These are phyloP conservation scores for Ceratocystis harringtonii DNA, from an alignment of 2,329 filamentous ascomycete genomes.

Conservation along the genomic window DNA sequence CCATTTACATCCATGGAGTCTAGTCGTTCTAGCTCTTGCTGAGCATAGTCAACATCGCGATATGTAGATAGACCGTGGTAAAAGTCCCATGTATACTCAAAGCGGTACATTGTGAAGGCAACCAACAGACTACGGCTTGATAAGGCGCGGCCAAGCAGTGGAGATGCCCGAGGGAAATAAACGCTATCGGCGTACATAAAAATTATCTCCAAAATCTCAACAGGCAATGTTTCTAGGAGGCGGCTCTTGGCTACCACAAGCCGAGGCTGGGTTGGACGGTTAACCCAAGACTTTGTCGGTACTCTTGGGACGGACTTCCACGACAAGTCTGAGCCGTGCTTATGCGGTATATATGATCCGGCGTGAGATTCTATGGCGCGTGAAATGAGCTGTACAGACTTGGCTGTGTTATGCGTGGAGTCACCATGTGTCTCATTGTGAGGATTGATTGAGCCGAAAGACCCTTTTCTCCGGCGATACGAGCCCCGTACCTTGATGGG, in stretches of 20 bases:
- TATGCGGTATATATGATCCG: not conserved
- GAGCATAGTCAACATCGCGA: slow-evolving; percentile 5
- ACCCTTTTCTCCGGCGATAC: not conserved
- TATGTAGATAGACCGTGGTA: slow-evolving; percentile 22
- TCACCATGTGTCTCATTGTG: not conserved
- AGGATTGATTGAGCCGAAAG: not conserved
- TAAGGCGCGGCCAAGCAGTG: slow-evolving; percentile 32
- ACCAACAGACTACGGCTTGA: slow-evolving; percentile 23
- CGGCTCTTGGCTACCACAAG: not conserved
- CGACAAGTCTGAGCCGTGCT: not conserved
- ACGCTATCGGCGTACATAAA: slow-evolving; percentile 36
- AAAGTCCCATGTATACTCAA: slow-evolving; percentile 28
- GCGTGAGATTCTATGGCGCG: not conserved
- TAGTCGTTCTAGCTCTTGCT: not conserved
- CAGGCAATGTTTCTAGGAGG: slow-evolving; percentile 29
- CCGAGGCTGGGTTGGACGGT: not conserved
- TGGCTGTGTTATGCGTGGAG: not conserved
- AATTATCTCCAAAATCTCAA: slow-evolving; percentile 40
- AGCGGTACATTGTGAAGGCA: slow-evolving; percentile 25
- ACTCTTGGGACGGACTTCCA: not conserved
- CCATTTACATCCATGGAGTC: not conserved
- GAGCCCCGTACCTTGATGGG: not conserved
- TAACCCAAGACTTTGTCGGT: not conserved
- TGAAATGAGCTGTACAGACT: not conserved
- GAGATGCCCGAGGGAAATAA: slow-evolving; percentile 32